These are phyloP conservation scores for Apiosordaria backusii DNA, from an alignment of 495 filamentous ascomycete species.

Conservation along the genomic window DNA sequence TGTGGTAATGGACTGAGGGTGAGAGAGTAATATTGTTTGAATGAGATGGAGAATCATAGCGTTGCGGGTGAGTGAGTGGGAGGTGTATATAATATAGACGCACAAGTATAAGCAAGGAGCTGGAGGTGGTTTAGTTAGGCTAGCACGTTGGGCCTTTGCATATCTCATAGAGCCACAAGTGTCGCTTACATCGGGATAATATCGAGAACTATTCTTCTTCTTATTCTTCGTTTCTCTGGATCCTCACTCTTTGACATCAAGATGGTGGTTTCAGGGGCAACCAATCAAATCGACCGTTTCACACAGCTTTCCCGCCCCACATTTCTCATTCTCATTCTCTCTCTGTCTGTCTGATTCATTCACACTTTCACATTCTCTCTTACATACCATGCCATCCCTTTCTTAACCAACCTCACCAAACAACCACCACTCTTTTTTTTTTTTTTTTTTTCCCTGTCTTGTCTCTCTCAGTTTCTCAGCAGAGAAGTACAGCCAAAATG, in stretches of 20 bases:
- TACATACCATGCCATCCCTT: too few relatives aligned
- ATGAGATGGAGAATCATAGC: background rate
- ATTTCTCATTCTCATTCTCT: background rate
- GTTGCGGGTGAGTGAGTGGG: background rate
- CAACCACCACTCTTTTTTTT: background rate
- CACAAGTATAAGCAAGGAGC: background rate
- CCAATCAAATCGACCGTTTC: background rate
- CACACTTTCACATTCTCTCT: background rate
- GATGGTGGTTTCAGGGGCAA: too few relatives aligned
- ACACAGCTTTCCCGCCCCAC: background rate
- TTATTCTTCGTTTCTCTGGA: too few relatives aligned
- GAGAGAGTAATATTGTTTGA: background rate
- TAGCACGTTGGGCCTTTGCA: background rate
- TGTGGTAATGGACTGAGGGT: background rate
- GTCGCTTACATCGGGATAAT: too few relatives aligned
- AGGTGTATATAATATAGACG: background rate
- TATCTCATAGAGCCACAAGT: too few relatives aligned
- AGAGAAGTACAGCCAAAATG: slow-evolving; percentile 11
- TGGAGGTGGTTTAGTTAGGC: background rate
- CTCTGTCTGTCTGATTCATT: background rate
- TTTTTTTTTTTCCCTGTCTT: too few relatives aligned
- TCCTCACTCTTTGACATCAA: too few relatives aligned
- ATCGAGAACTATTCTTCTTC: too few relatives aligned
- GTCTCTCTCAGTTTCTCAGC: background rate
- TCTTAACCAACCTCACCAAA: background rate